A percentile compares a stretch with the other conserved stretches of the same genome.
Conservation (phyloP, 139 green algal species). For the Tetradesmus obliquus region DNA sequence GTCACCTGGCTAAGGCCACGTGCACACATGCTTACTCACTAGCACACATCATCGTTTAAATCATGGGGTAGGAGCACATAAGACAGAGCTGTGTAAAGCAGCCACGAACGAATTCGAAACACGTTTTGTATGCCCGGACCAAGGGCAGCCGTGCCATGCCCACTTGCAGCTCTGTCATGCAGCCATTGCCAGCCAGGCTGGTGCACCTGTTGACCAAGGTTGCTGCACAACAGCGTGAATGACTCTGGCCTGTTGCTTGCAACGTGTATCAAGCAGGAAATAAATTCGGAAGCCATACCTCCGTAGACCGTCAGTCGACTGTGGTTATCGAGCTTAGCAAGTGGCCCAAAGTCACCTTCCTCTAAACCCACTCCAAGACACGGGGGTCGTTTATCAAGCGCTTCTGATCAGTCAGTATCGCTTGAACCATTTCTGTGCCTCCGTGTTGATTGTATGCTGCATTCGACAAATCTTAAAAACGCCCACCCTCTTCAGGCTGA, state of each 20-base stretch:
- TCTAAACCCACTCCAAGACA: not conserved
- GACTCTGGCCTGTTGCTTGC: not conserved
- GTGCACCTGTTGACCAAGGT: not conserved
- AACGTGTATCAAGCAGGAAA: not conserved
- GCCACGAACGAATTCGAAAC: too few species aligned
- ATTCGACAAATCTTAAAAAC: not conserved
- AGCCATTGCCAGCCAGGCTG: not conserved
- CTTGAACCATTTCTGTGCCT: not conserved
- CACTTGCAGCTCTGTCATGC: not conserved
- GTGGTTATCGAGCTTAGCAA: not conserved
- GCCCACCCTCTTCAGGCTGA: not conserved
- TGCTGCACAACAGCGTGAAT: not conserved
- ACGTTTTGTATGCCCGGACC: too few species aligned
- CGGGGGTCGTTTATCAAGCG: not conserved
- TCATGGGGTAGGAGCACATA: too few species aligned
- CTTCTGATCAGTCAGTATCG: not conserved
- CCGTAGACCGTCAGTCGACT: not conserved
- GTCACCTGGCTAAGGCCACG: too few species aligned
- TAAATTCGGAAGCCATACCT: not conserved
- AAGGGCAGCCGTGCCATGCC: not conserved
- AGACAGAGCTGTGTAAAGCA: too few species aligned
- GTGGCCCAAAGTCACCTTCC: not conserved
- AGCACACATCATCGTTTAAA: too few species aligned
- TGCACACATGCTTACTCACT: too few species aligned
- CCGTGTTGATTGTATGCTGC: not conserved